phyloP scores from a whole-genome alignment of 2,329 filamentous ascomycete genomes.

The Hypoxylon sp. region DNA sequence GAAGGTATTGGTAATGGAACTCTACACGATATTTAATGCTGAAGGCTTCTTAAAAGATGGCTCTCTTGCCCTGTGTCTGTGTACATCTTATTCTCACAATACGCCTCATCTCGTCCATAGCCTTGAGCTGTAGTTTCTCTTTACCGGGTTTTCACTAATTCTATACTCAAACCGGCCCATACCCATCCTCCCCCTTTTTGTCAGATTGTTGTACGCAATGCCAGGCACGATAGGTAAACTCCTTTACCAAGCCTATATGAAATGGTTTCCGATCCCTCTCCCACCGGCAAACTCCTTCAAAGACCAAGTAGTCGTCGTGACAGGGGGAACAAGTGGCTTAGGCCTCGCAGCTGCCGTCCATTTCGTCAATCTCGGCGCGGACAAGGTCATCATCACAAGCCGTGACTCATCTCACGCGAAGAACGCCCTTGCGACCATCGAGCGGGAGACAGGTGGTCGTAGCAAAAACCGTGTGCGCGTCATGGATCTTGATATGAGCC shows the following conservation, averaged over 20 bases:
- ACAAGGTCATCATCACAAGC: slow-evolving; percentile 59
- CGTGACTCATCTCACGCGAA: slow-evolving; percentile 57
- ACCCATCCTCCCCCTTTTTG: not conserved
- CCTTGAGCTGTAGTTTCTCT: not conserved
- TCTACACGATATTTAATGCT: not conserved
- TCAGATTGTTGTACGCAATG: slow-evolving; percentile 33
- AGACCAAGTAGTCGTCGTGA: slow-evolving; percentile 57
- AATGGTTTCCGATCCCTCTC: slow-evolving; percentile 48
- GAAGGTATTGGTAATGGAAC: not conserved
- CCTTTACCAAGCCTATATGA: slow-evolving; percentile 49
- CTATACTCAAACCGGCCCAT: not conserved
- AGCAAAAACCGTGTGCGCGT: slow-evolving; percentile 45
- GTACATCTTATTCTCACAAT: not conserved
- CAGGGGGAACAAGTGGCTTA: slow-evolving; percentile 60
- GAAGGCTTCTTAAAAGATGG: slow-evolving; percentile 3
- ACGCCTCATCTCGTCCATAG: not conserved
- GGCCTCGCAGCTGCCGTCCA: slow-evolving; percentile 60
- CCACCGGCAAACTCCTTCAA: slow-evolving; percentile 46
- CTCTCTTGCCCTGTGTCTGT: not conserved
- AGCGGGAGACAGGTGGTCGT: slow-evolving; percentile 45
- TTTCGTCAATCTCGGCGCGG: slow-evolving; percentile 59
- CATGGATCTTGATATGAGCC: slow-evolving; percentile 49
- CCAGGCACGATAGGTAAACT: slow-evolving; percentile 13
- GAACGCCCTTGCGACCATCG: slow-evolving; percentile 57
- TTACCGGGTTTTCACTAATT: not conserved